Conservation (phyloP, 1,139 yeast genomes). For the Wickerhamomyces sp. region DNA sequence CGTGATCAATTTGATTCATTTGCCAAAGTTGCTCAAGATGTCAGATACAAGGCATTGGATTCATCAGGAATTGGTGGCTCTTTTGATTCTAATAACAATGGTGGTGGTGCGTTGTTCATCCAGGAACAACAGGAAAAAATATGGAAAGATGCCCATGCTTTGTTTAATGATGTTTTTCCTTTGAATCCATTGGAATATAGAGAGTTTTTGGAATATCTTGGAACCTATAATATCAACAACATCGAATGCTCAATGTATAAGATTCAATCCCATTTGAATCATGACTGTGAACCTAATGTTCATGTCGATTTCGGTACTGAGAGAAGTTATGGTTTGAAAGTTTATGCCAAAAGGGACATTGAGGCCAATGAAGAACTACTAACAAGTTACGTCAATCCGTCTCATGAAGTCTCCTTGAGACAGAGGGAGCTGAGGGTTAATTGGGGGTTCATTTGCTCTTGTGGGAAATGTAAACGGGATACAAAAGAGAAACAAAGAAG, state of each 20-base stretch:
- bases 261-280: slow-evolving; percentile 69
- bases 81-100: slow-evolving; percentile 45
- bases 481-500: slow-evolving; percentile 21
- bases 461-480: slow-evolving; percentile 62
- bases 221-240: slow-evolving; percentile 71
- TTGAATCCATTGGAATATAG: slow-evolving; percentile 39
- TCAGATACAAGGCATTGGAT: slow-evolving; percentile 55
- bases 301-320: slow-evolving; percentile 46
- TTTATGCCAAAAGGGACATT: slow-evolving; percentile 55
- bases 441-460: slow-evolving; percentile 79
- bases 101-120: slow-evolving; percentile 43
- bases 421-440: slow-evolving; percentile 65
- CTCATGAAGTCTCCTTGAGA: slow-evolving; percentile 57
- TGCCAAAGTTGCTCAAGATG: slow-evolving; percentile 67
- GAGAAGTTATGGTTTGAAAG: slow-evolving; percentile 50
- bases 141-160: slow-evolving; percentile 54
- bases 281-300: slow-evolving; percentile 70
- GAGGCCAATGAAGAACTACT: slow-evolving; percentile 62
- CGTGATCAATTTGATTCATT: slow-evolving; percentile 48
- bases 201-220: slow-evolving; percentile 57
- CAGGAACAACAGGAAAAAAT: slow-evolving; percentile 54
- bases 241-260: slow-evolving; percentile 58
- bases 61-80: slow-evolving; percentile 48
- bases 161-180: slow-evolving; percentile 49
- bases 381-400: slow-evolving; percentile 68